Base-by-base conservation (phyloP, 108 stramenopile genomes). In the Conticribra guillardii region DNA sequence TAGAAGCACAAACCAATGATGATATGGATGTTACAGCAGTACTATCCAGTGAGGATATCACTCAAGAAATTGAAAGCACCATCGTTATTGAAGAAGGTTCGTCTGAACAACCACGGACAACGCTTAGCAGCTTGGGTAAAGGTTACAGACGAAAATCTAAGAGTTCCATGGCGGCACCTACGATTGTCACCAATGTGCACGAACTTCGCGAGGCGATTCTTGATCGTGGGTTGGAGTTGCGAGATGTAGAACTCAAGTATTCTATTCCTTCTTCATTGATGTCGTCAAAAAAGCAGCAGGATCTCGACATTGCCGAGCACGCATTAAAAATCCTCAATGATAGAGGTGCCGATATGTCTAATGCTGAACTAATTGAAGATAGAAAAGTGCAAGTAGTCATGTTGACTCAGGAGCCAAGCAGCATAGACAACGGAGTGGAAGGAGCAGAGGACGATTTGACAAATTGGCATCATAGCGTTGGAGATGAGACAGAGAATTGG, bases 141-240 rank as follows among this genome's bases (percentile, higher is more conserved):
- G 23, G 2, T 17, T 24, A 24, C 46, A 55, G 23, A 29, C 54
- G 30, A 46, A 64, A 61, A 37, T 45, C 30, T 37, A 72, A 54
- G 52, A 68, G 79, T 23, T 64, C 65, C 37, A 55, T 23, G 52
- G 30, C 33, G 9, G 46, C 65, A 15, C 62, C 34, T 29, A 63
- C 67, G 5, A 31, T 71, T 18, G 71, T 87, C 23, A 57, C 64
- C 28, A 87, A 74, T 60, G 80, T 80, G 30, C 69, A 87, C 11
- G 84, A 87, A 69, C 70, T 87, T 28, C 82, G 80, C 46, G 48
- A 67, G 41, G 87, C 86, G 16, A 46, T 87, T n/a, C 66, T 87
- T 7, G 86, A 85, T 45, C 48, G 63, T 2, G 72, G 82, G n/a
- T 47, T 74, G 11, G 54, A 70, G 28, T 72, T 87, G 24, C 67